Evolutionary conservation across 768 basidiomycete species (phyloP), one percentile per base, ranked within the genome.

Genomic region (Pulveroboletus sp.): DNA sequence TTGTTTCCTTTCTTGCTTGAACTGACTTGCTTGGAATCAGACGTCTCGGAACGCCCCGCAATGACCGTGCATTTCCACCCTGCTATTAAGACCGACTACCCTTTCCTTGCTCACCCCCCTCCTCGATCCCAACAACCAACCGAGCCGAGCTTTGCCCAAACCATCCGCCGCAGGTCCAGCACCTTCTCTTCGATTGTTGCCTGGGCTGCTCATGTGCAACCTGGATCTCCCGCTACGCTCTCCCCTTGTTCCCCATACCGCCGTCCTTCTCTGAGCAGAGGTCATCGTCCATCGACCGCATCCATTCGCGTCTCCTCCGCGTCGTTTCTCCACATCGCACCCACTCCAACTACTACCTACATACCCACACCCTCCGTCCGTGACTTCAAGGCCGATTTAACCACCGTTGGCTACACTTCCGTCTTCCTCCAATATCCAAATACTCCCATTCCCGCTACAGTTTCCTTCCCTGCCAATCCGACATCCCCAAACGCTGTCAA

Each of bases 191-290:
- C 72, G 33, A 85, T 88, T 39, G 59, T 76, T 14, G 55, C 78
- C 33, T 90, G 87, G 87, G 83, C 79, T 5, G 68, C 79, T 17
- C 73, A 69, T 53, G 83, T 89, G 46, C 80, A 84, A 48, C 87
- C 86, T 5, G 86, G 85, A 6, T 82, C 85, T 14, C 85, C 86
- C 4, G 72, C 66, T 0, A 70, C 74, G 11, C 42, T 58, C n/a
- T 67, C 73, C 31, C 73, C 76, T 2, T 57, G 60, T 25, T 75
- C 74, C 6, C 71, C 76, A 3, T 57, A 57, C 47, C 71, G 69
- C 45, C 68, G 70, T 21, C 53, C 63, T 25, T 71, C 74, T 14
- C 56, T 66, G 16, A 35, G 64, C 9, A 56, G 50, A 46, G 42
- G 56, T 16, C 66, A 70, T 37, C 53, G 68, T 31, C 52, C 68